phyloP scores from a whole-genome alignment of 352 stramenopile genomes.

The Pythium chondricola region DNA sequence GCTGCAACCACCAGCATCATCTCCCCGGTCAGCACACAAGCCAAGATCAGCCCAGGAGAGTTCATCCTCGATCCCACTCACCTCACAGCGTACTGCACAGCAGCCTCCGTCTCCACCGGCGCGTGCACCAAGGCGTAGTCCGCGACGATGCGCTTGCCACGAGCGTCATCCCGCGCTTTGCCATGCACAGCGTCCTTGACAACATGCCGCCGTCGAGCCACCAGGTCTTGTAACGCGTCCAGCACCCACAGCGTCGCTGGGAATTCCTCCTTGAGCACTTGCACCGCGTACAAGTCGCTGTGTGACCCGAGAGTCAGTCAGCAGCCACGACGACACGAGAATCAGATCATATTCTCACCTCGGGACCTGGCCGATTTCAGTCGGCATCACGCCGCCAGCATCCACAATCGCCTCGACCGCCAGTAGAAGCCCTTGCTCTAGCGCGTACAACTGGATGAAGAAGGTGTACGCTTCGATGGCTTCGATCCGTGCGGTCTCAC shows the following conservation, averaged over 20 bases:
- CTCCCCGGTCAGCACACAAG: background rate
- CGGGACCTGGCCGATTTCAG: slow-evolving; percentile 1
- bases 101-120: slow-evolving; percentile 13
- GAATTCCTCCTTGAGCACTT: slow-evolving; percentile 42
- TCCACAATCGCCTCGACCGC: slow-evolving; percentile 21
- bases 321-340: no score
- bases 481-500: slow-evolving; percentile 42
- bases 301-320: no score
- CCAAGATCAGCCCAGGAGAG: background rate
- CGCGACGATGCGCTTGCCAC: slow-evolving; percentile 57
- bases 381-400: slow-evolving; percentile 5
- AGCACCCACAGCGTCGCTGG: slow-evolving; percentile 23
- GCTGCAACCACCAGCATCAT: background rate
- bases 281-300: slow-evolving; percentile 29
- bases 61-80: background rate
- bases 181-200: slow-evolving; percentile 50
- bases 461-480: slow-evolving; percentile 74
- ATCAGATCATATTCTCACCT: no score
- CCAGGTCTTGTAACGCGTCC: slow-evolving; percentile 59
- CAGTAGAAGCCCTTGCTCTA: slow-evolving; percentile 49
- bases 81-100: slow-evolving; percentile 18
- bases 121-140: slow-evolving; percentile 67
- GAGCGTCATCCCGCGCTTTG: slow-evolving; percentile 67
- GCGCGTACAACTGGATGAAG: slow-evolving; percentile 75
- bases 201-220: slow-evolving; percentile 42